Conservation (phyloP, 2,329 filamentous ascomycete genomes). For the Fusarium heterosporum region DNA sequence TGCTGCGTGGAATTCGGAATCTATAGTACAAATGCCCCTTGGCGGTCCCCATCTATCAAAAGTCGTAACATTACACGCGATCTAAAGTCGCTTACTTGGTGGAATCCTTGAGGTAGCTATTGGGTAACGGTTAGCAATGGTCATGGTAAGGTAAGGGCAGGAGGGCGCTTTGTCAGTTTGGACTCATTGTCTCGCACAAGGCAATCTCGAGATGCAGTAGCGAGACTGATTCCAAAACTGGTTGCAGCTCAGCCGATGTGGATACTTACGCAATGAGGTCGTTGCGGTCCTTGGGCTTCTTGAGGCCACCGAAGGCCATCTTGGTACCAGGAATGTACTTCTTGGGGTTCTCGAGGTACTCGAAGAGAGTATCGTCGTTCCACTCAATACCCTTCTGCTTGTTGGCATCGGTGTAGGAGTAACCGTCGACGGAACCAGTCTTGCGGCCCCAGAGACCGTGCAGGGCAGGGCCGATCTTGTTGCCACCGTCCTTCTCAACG, state of each 20-base stretch:
- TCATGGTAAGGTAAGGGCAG: background rate
- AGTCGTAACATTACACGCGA: constrained; percentile 52
- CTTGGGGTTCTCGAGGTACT: constrained; percentile 99
- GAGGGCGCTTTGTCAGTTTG: background rate
- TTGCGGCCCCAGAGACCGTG: constrained; percentile 98
- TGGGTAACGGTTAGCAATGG: constrained; percentile 42
- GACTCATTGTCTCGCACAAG: background rate
- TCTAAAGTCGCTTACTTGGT: constrained; percentile 69
- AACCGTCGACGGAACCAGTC: constrained; percentile 90
- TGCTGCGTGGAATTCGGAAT: constrained; percentile 52
- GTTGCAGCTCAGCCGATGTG: background rate
- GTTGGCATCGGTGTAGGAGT: constrained; percentile 99
- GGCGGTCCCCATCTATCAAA: constrained; percentile 53
- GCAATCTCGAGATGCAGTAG: background rate
- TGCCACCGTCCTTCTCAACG: constrained; percentile 86
- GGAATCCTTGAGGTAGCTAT: constrained; percentile 74
- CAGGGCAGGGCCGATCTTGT: constrained; percentile 98
- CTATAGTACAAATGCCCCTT: constrained; percentile 55
- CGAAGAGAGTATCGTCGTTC: constrained; percentile 88
- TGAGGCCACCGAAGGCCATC: constrained; percentile 99
- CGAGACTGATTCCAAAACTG: background rate
- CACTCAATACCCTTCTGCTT: constrained; percentile 94
- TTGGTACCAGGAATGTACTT: constrained; percentile 99
- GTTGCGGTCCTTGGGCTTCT: constrained; percentile 99
- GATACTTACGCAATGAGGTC: constrained; percentile 92